Conservation (phyloP, 192 early-diverging fungal species). For the Gaertneriomyces semiglobifer region DNA sequence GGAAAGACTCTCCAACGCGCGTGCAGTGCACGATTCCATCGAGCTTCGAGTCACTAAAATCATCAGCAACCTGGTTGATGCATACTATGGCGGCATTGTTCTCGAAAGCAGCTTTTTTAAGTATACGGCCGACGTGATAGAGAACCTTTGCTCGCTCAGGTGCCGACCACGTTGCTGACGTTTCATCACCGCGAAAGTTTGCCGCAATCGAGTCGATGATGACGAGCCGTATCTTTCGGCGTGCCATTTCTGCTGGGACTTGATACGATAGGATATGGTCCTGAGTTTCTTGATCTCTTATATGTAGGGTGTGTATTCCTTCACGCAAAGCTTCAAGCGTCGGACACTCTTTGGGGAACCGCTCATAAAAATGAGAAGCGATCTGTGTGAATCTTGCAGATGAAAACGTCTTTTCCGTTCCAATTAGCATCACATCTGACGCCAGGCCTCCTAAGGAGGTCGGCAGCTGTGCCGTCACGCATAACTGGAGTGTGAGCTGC, state of each 20-base stretch:
- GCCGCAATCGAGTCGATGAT: constrained; percentile 86
- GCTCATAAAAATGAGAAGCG: constrained; percentile 7
- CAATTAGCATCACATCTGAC: constrained; percentile 51
- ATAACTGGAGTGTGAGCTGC: constrained; percentile 79
- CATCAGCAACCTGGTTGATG: constrained; percentile 75
- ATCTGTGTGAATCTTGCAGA: constrained; percentile 57
- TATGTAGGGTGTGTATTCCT: constrained; percentile 65
- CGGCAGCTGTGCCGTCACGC: constrained; percentile 66
- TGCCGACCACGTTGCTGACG: not conserved
- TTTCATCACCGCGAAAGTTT: constrained; percentile 60
- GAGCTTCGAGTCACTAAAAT: not conserved
- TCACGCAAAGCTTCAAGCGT: constrained; percentile 21
- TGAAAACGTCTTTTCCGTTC: constrained; percentile 71
- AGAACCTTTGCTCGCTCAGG: constrained; percentile 48
- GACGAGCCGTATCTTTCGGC: constrained; percentile 60
- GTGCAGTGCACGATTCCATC: not conserved
- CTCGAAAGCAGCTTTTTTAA: constrained; percentile 62
- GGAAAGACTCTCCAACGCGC: not conserved
- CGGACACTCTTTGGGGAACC: constrained; percentile 22
- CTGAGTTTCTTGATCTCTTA: constrained; percentile 68
- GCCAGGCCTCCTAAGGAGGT: constrained; percentile 51
- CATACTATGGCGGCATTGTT: constrained; percentile 69
- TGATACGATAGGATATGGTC: constrained; percentile 71
- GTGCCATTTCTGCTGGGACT: constrained; percentile 58
- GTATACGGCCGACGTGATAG: constrained; percentile 53